phyloP scores from a whole-genome alignment of 2,329 filamentous ascomycete genomes.

The Allantophomopsis cytisporea region DNA sequence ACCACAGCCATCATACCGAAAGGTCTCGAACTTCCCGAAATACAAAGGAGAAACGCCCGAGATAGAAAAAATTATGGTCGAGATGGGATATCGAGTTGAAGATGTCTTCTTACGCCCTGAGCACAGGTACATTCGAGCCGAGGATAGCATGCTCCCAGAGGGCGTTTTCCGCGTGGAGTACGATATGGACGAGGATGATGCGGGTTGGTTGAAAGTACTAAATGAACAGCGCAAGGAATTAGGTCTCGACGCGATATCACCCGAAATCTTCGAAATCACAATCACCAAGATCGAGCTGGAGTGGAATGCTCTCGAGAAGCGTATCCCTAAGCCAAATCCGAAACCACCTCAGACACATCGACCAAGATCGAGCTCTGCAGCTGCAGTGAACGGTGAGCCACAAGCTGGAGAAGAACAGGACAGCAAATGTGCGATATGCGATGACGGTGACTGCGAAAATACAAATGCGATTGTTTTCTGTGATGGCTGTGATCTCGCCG shows the following conservation, averaged over 20 bases:
- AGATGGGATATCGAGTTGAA: conserved; percentile 89
- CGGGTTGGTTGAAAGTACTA: conserved; percentile 82
- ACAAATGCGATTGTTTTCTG: conserved; percentile 99
- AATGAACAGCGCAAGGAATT: conserved; percentile 65
- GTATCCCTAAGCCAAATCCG: conserved; percentile 92
- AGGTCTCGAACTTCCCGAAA: conserved; percentile 70
- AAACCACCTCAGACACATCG: conserved; percentile 92
- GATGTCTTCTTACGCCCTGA: conserved; percentile 76
- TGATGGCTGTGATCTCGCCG: conserved; percentile 91
- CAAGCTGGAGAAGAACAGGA: conserved; percentile 85
- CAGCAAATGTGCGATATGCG: conserved; percentile 93
- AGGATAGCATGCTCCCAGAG: conserved; percentile 44
- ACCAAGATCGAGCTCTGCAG: conserved; percentile 84
- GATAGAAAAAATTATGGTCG: conserved; percentile 91
- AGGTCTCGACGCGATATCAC: conserved; percentile 71
- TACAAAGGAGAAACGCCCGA: conserved; percentile 29
- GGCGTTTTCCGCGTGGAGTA: conserved; percentile 82
- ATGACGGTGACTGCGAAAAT: conserved; percentile 98
- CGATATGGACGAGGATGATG: conserved; percentile 99
- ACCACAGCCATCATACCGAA: conserved; percentile 63
- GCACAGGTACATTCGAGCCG: conserved; percentile 52
- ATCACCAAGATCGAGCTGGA: conserved; percentile 99
- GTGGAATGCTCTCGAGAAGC: conserved; percentile 91
- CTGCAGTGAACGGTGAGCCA: conserved; percentile 88
- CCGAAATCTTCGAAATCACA: conserved; percentile 91